Evolutionary conservation across 1,139 yeast genomes (phyloP).

Genomic region (Yamadazyma dushanensis): DNA sequence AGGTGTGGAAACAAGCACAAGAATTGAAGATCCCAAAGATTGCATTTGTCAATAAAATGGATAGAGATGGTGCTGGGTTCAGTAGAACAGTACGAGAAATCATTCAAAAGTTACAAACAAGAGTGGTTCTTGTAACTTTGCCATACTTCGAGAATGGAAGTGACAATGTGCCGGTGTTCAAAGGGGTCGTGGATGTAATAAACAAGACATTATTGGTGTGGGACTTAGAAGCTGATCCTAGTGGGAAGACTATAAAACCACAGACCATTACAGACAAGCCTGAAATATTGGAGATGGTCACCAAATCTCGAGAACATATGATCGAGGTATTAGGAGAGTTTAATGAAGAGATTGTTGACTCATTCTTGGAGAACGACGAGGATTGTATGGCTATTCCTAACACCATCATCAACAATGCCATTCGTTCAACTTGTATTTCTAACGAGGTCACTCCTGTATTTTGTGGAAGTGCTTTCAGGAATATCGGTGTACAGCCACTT

Average conservation of each 20-base stretch:
- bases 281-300: slow-evolving; percentile 48
- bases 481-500: slow-evolving; percentile 93
- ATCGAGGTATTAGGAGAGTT: slow-evolving; percentile 82
- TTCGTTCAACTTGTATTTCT: slow-evolving; percentile 61
- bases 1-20: slow-evolving; percentile 89
- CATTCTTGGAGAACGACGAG: slow-evolving; percentile 69
- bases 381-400: slow-evolving; percentile 68
- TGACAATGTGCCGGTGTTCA: slow-evolving; percentile 49
- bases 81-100: slow-evolving; percentile 87
- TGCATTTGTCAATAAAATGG: slow-evolving; percentile 92
- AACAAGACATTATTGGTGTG: slow-evolving; percentile 66
- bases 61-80: slow-evolving; percentile 92
- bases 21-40: slow-evolving; percentile 68
- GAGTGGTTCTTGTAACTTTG: slow-evolving; percentile 72
- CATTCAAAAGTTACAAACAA: slow-evolving; percentile 71
- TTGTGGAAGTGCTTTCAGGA: slow-evolving; percentile 90
- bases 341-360: slow-evolving; percentile 75
- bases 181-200: slow-evolving; percentile 83
- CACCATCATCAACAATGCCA: slow-evolving; percentile 50
- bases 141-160: slow-evolving; percentile 60
- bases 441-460: slow-evolving; percentile 72
- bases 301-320: slow-evolving; percentile 66
- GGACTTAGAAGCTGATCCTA: slow-evolving; percentile 46
- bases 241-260: slow-evolving; percentile 59
- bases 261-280: slow-evolving; percentile 37